Evolutionary conservation across 163 green algal genomes (phyloP).

Genomic region (Volvox carteri): DNA sequence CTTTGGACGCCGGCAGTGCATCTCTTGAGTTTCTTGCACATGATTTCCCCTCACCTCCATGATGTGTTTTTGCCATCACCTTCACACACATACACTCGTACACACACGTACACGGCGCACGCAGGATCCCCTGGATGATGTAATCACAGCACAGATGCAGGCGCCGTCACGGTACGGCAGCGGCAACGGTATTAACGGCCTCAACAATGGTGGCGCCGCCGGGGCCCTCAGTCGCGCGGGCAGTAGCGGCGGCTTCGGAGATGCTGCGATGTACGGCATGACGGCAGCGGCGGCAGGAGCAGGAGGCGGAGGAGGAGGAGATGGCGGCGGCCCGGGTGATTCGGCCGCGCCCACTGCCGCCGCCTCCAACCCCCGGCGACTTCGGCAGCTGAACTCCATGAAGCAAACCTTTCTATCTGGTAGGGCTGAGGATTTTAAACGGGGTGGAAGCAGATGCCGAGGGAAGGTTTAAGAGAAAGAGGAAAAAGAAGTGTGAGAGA

Average conservation of each 20-base stretch:
- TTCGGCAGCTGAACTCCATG: slow-evolving; percentile 41
- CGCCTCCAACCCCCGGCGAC: slow-evolving; percentile 16
- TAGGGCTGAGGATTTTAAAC: too few relatives aligned
- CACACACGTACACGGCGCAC: neutral
- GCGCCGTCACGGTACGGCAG: neutral
- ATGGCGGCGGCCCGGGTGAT: neutral
- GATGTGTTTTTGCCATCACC: too few relatives aligned
- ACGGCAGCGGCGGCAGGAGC: neutral
- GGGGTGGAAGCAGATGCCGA: too few relatives aligned
- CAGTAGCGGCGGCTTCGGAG: slow-evolving; percentile 2
- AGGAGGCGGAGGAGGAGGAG: neutral
- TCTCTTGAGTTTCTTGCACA: too few relatives aligned
- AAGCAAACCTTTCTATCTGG: slow-evolving; percentile 16
- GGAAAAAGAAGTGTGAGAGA: too few relatives aligned
- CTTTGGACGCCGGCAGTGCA: too few relatives aligned
- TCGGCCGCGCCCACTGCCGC: neutral
- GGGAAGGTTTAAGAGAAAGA: too few relatives aligned
- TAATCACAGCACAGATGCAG: slow-evolving; percentile 2
- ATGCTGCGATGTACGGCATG: neutral
- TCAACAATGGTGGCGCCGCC: neutral
- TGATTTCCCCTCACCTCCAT: too few relatives aligned
- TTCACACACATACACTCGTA: neutral
- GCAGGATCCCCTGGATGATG: slow-evolving; percentile 23
- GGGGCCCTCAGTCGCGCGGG: neutral
- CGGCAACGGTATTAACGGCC: neutral